Evolutionary conservation across 192 early-diverging fungal genomes (phyloP).

Genomic region (Backusella liffmaniae): DNA sequence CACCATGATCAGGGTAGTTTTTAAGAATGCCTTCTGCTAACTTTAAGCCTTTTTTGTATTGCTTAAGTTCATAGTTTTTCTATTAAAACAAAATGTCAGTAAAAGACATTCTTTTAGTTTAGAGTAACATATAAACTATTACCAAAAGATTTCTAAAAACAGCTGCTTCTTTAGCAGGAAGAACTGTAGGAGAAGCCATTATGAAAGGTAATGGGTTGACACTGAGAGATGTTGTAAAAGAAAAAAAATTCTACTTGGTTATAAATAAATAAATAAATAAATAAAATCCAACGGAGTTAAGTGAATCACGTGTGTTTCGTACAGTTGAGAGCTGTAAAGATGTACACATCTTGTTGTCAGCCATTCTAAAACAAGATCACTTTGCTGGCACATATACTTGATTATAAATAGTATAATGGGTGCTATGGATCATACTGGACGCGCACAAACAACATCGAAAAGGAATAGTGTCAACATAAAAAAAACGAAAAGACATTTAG

Average conservation of each 20-base stretch:
- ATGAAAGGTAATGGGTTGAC: not conserved
- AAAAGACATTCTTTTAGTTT: not conserved
- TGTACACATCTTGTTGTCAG: too few relatives aligned
- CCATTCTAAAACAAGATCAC: not conserved
- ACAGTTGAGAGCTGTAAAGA: not conserved
- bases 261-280: not conserved
- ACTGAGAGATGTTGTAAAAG: not conserved
- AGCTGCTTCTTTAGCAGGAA: conserved; percentile 72
- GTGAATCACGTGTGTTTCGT: not conserved
- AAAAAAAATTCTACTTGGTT: not conserved
- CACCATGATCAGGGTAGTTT: conserved; percentile 91
- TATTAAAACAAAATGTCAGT: conserved; percentile 32
- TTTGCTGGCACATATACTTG: not conserved
- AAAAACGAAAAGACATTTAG: too few relatives aligned
- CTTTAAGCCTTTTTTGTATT: conserved; percentile 96
- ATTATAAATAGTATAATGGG: too few relatives aligned
- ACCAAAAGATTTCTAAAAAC: conserved; percentile 73
- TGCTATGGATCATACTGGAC: too few relatives aligned
- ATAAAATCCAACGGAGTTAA: not conserved
- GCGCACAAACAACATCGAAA: too few relatives aligned
- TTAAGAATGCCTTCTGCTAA: conserved; percentile 88
- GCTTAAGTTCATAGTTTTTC: conserved; percentile 94
- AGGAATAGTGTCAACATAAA: too few relatives aligned
- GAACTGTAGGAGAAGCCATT: conserved; percentile 12
- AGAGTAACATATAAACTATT: conserved; percentile 20